Evolutionary conservation across 495 filamentous ascomycete species (phyloP).

Genomic region (Daldinia grandis): DNA sequence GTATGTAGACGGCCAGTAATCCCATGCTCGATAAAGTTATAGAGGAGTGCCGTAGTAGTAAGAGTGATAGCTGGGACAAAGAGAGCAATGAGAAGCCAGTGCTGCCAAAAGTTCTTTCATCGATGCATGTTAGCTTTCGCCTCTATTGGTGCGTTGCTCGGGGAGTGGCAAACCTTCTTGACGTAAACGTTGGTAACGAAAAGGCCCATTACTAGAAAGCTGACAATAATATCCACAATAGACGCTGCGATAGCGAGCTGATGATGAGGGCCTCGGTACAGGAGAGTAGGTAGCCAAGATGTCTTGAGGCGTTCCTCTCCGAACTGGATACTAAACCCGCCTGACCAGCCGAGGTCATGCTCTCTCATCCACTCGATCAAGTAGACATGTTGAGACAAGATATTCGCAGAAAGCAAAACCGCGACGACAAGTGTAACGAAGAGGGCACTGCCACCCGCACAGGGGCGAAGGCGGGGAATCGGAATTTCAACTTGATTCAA

Average conservation of each 20-base stretch:
- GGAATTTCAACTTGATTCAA: neutral
- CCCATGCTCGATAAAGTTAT: neutral
- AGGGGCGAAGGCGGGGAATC: neutral
- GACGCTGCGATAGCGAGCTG: conserved; percentile 11
- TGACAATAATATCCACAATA: neutral
- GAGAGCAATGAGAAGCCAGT: neutral
- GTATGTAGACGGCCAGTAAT: neutral
- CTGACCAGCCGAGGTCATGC: neutral
- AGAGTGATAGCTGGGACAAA: neutral
- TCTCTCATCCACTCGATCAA: neutral
- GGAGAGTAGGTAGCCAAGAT: neutral
- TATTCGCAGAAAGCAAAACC: neutral
- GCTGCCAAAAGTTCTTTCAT: neutral
- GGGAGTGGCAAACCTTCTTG: neutral
- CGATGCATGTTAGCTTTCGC: neutral
- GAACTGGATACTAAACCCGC: neutral
- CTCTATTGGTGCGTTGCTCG: neutral
- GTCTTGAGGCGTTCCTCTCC: neutral
- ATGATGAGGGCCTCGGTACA: conserved; percentile 12
- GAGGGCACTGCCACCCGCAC: neutral
- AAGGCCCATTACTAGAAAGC: neutral
- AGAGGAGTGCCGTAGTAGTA: neutral
- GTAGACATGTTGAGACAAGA: neutral
- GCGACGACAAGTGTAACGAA: neutral
- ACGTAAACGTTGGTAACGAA: neutral